A percentile compares a stretch with the other conserved stretches of the same genome.
These are phyloP conservation scores for Phytophthora meadii DNA, from an alignment of 352 stramenopile genomes.

Conservation along the genomic window DNA sequence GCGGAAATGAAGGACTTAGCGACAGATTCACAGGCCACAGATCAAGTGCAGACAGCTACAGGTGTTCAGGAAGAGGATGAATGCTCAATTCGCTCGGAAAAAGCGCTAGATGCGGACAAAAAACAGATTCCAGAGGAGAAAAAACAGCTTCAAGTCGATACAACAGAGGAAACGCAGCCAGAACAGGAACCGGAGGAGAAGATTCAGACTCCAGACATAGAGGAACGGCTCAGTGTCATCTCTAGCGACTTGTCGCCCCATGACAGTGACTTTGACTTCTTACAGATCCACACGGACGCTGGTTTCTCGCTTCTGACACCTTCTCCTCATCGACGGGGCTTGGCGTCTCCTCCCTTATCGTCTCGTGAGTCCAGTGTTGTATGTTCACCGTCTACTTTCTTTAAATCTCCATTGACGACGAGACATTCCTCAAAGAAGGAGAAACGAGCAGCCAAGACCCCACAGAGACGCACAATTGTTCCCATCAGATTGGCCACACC, in stretches of 20 bases:
- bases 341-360: slow-evolving; percentile 36
- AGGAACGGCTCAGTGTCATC: slow-evolving; percentile 60
- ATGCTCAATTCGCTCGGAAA: not conserved
- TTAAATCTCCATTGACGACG: slow-evolving; percentile 64
- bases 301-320: slow-evolving; percentile 65
- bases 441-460: slow-evolving; percentile 12
- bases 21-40: not conserved
- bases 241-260: slow-evolving; percentile 52
- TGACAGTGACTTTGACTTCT: slow-evolving; percentile 67
- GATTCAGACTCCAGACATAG: slow-evolving; percentile 26
- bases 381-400: slow-evolving; percentile 76
- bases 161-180: slow-evolving; percentile 6
- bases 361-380: slow-evolving; percentile 32
- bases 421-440: slow-evolving; percentile 4
- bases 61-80: not conserved
- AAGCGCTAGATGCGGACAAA: not conserved
- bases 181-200: slow-evolving; percentile 31
- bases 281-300: slow-evolving; percentile 30
- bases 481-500: slow-evolving; percentile 14
- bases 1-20: not conserved
- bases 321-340: slow-evolving; percentile 37
- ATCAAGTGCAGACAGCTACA: slow-evolving; percentile 1
- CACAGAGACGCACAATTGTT: slow-evolving; percentile 22
- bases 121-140: slow-evolving; percentile 14
- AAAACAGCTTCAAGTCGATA: not conserved